These are phyloP conservation scores for Phytophthora crassamura DNA, from an alignment of 352 stramenopile species.

Conservation along the genomic window DNA sequence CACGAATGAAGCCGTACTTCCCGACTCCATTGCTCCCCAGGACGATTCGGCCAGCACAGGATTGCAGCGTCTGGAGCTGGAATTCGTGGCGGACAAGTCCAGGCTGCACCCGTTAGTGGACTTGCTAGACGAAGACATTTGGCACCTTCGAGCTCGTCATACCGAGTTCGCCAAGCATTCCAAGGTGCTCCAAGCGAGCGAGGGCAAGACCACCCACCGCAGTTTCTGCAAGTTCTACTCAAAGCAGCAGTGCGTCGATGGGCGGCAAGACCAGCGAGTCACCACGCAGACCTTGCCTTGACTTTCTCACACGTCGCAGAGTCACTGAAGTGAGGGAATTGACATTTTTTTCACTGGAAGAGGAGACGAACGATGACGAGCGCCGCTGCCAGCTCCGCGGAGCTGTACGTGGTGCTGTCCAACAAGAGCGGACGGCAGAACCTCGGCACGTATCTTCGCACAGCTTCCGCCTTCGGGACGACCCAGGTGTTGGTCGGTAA, in stretches of 20 bases:
- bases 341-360: constrained; percentile 23
- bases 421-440: constrained; percentile 81
- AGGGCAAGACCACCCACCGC: constrained; percentile 42
- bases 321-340: constrained; percentile 29
- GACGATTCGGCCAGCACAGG: constrained; percentile 20
- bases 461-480: constrained; percentile 73
- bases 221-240: constrained; percentile 78
- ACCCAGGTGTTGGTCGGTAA: constrained; percentile 78
- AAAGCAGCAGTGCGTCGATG: constrained; percentile 57
- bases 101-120: constrained; percentile 23
- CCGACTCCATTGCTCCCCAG: constrained; percentile 8
- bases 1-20: constrained; percentile 55
- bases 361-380: constrained; percentile 16
- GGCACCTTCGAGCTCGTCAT: constrained; percentile 20
- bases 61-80: constrained; percentile 44
- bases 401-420: constrained; percentile 78
- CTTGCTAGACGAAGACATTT: constrained; percentile 26
- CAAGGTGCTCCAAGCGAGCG: constrained; percentile 62
- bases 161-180: constrained; percentile 56
- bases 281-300: constrained; percentile 36
- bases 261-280: constrained; percentile 36
- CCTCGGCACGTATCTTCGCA: constrained; percentile 80
- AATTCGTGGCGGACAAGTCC: constrained; percentile 37
- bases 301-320: constrained; percentile 41
- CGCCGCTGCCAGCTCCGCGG: constrained; percentile 22